These are phyloP conservation scores for Gloeopeniophorella convolvens DNA, from an alignment of 768 basidiomycete species.

Conservation along the genomic window DNA sequence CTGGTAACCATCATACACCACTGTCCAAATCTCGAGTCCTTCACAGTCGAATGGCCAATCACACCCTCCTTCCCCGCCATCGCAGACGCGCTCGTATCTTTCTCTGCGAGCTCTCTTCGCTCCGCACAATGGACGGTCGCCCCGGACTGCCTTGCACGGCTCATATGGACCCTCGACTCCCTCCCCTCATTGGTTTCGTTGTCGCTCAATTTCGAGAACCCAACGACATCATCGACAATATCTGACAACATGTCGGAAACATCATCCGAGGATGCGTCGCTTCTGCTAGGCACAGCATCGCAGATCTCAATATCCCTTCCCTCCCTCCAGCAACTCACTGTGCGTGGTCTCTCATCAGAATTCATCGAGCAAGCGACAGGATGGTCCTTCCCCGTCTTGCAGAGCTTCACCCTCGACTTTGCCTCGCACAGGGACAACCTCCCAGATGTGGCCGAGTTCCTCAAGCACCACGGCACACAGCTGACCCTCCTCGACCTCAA, in stretches of 20 bases:
- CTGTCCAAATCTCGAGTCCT: constrained; percentile 69
- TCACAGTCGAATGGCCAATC: constrained; percentile 63
- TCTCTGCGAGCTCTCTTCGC: constrained; percentile 43
- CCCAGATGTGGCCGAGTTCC: constrained; percentile 56
- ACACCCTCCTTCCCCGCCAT: constrained; percentile 52
- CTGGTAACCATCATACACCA: constrained; percentile 54
- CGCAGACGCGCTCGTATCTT: constrained; percentile 54
- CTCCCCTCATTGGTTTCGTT: constrained; percentile 51
- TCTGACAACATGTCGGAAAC: background rate
- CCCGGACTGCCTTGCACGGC: constrained; percentile 47
- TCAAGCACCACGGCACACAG: constrained; percentile 47
- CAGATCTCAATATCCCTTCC: constrained; percentile 49
- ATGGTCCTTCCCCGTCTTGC: constrained; percentile 61
- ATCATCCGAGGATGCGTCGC: constrained; percentile 34
- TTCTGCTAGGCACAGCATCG: constrained; percentile 53
- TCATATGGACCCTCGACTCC: constrained; percentile 66
- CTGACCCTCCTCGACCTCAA: constrained; percentile 64
- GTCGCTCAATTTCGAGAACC: constrained; percentile 44
- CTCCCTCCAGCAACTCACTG: constrained; percentile 53
- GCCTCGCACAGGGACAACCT: constrained; percentile 39
- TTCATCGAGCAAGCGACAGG: constrained; percentile 63
- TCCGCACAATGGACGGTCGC: constrained; percentile 59
- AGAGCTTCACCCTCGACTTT: constrained; percentile 51
- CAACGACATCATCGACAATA: constrained; percentile 1
- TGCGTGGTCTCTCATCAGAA: constrained; percentile 54